Conservation (phyloP, 257 asterid genomes). For the Fraxinus quadrangulata region DNA sequence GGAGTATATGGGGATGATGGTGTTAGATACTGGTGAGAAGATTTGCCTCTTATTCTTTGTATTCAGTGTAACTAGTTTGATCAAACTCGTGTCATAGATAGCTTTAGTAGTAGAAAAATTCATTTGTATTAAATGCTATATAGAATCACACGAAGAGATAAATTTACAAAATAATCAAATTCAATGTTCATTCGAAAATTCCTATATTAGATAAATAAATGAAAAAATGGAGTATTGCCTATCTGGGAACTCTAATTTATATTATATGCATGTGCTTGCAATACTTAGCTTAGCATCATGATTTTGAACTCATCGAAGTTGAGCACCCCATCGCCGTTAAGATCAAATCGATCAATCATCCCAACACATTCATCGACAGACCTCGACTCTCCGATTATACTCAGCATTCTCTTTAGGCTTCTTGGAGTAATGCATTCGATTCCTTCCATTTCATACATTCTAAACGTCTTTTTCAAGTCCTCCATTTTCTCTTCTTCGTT, state of each 20-base stretch:
- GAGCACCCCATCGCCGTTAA: conserved; percentile 4
- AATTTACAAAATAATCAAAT: not conserved
- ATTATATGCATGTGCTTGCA: not conserved
- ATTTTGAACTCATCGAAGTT: conserved; percentile 20
- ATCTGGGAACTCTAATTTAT: too few species aligned
- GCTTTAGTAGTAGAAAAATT: too few species aligned
- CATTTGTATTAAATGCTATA: too few species aligned
- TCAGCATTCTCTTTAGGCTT: conserved; percentile 13
- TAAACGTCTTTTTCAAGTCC: conserved; percentile 14
- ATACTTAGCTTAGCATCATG: conserved; percentile 9
- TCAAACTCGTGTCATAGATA: too few species aligned
- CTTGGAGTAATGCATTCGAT: conserved; percentile 20
- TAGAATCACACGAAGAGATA: too few species aligned
- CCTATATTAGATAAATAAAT: too few species aligned
- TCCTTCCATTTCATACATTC: conserved; percentile 25
- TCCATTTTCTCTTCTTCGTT: conserved; percentile 10
- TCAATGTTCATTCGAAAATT: not conserved
- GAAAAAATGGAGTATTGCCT: not conserved
- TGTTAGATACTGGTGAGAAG: too few species aligned
- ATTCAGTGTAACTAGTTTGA: too few species aligned
- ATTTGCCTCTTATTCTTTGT: too few species aligned
- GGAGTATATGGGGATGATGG: too few species aligned
- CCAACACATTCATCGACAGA: conserved; percentile 15
- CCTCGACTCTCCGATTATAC: conserved; percentile 16
- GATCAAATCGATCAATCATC: conserved; percentile 10